Evolutionary conservation across 768 basidiomycete genomes (phyloP).

Genomic region (Mrakia gelida): DNA sequence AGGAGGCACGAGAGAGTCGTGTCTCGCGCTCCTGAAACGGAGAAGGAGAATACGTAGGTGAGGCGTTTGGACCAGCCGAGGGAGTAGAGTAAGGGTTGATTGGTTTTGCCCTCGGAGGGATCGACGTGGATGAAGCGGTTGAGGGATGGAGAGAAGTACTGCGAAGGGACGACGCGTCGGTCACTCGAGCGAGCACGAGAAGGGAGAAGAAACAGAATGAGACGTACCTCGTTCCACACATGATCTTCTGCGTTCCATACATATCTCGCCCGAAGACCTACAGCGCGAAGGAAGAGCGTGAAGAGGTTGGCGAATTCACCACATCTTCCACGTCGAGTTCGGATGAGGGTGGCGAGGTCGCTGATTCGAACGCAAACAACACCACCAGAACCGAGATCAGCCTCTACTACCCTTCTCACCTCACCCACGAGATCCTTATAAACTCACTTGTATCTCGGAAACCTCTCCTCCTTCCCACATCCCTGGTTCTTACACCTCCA

Average conservation of each 20-base stretch:
- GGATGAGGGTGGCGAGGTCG: slow-evolving; percentile 40
- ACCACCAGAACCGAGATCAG: background rate
- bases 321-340: slow-evolving; percentile 44
- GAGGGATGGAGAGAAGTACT: slow-evolving; percentile 38
- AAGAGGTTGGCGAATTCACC: slow-evolving; percentile 48
- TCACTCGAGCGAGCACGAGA: background rate
- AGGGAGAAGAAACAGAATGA: background rate
- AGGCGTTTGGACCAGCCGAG: slow-evolving; percentile 49
- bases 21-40: slow-evolving; percentile 38
- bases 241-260: slow-evolving; percentile 48
- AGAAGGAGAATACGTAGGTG: slow-evolving; percentile 42
- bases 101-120: slow-evolving; percentile 46
- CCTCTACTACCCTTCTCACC: too few relatives aligned
- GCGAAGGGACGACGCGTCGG: background rate
- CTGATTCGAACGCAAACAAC: slow-evolving; percentile 31
- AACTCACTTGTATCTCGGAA: slow-evolving; percentile 31
- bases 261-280: slow-evolving; percentile 38
- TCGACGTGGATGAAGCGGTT: slow-evolving; percentile 49
- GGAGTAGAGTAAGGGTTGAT: slow-evolving; percentile 47
- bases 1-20: slow-evolving; percentile 29
- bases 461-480: background rate
- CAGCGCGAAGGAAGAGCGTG: slow-evolving; percentile 44
- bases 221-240: slow-evolving; percentile 45
- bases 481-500: slow-evolving; percentile 39
- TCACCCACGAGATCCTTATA: too few relatives aligned